Conservation (phyloP, 169 alveolate genomes). For the Cyclospora cayetanensis region DNA sequence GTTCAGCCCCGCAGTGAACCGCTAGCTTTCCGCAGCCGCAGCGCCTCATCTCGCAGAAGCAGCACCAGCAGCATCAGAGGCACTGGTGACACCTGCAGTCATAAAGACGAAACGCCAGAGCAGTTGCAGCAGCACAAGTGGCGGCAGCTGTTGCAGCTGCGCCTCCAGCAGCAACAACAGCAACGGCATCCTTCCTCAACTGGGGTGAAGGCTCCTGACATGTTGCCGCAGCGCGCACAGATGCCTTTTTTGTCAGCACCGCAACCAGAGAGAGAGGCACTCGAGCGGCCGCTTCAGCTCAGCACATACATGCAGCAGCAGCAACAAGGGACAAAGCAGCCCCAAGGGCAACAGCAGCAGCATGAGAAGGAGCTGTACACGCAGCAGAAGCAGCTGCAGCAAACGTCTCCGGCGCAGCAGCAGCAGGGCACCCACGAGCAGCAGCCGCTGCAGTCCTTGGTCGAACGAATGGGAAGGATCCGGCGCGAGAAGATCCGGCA, state of each 20-base stretch:
- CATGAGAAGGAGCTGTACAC: too few species aligned
- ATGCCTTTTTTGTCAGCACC: too few species aligned
- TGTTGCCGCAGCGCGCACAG: too few species aligned
- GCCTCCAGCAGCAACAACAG: conserved; percentile 1
- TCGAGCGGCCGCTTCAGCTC: too few species aligned
- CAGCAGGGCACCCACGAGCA: conserved; percentile 13
- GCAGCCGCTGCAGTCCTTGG: conserved; percentile 7
- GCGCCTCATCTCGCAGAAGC: not conserved
- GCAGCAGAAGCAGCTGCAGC: not conserved
- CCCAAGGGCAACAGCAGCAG: not conserved
- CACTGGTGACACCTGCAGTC: not conserved
- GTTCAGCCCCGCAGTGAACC: not conserved
- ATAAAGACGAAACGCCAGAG: not conserved
- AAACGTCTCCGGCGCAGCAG: not conserved
- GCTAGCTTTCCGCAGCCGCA: not conserved
- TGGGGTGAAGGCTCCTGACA: too few species aligned
- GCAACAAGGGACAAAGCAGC: not conserved
- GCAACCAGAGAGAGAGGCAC: too few species aligned
- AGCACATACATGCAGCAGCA: too few species aligned
- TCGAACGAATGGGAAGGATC: not conserved
- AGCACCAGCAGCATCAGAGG: not conserved
- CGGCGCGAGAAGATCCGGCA: conserved; percentile 21
- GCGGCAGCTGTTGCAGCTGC: not conserved
- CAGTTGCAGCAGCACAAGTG: not conserved
- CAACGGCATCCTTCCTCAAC: too few species aligned